Base-by-base conservation (phyloP, 495 filamentous ascomycete species). In the Penicillium salamii region DNA sequence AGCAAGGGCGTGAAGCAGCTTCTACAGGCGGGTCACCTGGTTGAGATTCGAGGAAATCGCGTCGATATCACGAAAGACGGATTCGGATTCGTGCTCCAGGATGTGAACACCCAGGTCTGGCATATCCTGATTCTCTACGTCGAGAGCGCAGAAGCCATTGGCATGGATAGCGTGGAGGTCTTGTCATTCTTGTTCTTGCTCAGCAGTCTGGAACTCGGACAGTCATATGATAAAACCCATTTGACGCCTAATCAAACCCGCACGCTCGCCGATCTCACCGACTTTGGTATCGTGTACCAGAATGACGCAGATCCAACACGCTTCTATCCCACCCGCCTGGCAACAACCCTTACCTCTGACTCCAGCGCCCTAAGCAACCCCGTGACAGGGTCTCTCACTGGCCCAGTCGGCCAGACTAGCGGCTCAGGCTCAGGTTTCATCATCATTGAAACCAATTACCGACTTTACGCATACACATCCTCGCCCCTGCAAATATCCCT, bases 401-500 rank as follows among this genome's bases (percentile, higher is more conserved):
- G 56, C 38, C 70, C 74, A 26, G 65, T 62, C 13, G 60, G 63
- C 32, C 49, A 63, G 15, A 44, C 70, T 28, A 63, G 63, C 33
- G 74, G 78, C 32, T 61, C 77, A 12, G 83, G 84, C 46, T 65
- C 72, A 0, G 92, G 91, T 29, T 92, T 91, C 75, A 89, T 98
- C 60, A 88, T 98, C 56, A 78, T 97, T 56, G 93, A 98, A 76
- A 98, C 93, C n/a, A 98, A 98, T 72, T 97, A 97, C 72, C 88
- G 93, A 21, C 69, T 98, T 55, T 98, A 98, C 71, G 93, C 93
- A 24, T 98, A 97, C 72, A 97, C 95, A 5, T 83, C 83, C 19
- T 96, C 90, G 0, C 88, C 89, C 1, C 79, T 98, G 0, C 91
- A 95, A 65, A 97, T 97, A 54, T 88, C 90, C 44, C 87, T 98